Percentiles rank a stretch among this genome's conserved stretches.
phyloP scores from a whole-genome alignment of 169 alveolate species.

The Plasmodium malariae region DNA sequence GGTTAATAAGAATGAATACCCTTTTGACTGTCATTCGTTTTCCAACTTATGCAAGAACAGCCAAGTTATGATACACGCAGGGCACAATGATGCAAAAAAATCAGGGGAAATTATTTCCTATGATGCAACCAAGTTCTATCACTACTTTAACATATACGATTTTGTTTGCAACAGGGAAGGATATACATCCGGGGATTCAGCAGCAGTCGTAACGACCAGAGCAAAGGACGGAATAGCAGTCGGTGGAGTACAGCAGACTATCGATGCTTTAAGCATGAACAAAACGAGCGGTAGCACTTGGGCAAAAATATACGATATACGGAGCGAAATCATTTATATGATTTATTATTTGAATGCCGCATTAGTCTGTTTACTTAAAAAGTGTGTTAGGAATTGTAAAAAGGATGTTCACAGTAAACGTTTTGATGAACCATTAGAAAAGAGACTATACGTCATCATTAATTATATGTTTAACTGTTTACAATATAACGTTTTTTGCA shows the following conservation, averaged over 20 bases:
- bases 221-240: no score
- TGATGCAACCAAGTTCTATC: slow-evolving; percentile 23
- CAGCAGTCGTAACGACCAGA: background rate
- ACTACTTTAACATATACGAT: slow-evolving; percentile 47
- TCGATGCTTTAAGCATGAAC: no score
- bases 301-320: background rate
- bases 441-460: slow-evolving; percentile 6
- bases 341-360: slow-evolving; percentile 15
- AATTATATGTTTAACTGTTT: slow-evolving; percentile 61
- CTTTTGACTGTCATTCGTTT: slow-evolving; percentile 13
- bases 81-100: background rate
- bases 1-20: slow-evolving; percentile 58
- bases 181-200: background rate
- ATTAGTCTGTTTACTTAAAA: slow-evolving; percentile 5
- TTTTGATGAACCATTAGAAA: background rate
- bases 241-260: no score
- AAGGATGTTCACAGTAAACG: background rate
- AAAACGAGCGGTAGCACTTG: background rate
- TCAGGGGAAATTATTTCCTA: background rate
- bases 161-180: slow-evolving; percentile 27
- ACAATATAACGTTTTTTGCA: slow-evolving; percentile 35
- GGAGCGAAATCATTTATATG: slow-evolving; percentile 9
- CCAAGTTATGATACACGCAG: no score
- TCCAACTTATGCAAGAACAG: background rate
- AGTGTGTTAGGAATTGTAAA: slow-evolving; percentile 24